Evolutionary conservation across 495 filamentous ascomycete species (phyloP), one percentile per base, ranked within the genome.

Genomic region (Choiromyces venosus): DNA sequence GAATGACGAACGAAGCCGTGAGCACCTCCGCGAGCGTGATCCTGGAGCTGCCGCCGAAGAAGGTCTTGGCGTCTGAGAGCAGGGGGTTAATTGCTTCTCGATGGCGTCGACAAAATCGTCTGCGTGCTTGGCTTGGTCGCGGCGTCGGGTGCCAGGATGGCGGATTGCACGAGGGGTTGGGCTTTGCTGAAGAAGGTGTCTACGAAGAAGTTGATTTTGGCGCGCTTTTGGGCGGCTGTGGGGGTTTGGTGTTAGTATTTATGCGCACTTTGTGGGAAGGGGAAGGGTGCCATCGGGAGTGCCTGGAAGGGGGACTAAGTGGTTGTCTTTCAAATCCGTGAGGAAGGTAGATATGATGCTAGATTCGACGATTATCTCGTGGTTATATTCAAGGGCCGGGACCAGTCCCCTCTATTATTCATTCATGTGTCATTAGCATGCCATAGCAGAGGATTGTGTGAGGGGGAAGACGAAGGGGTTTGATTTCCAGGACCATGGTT

Each of bases 401-500:
- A 97, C 92, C 19, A 93, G 87, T 37, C 93, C 93, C 65, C 92
- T 89, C 79, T 89, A 76, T 66, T 71, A 69, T 64, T 4, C 12
- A 35, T 36, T 35, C 38, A 61, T 70, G 37, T 8, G 38, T 10
- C 37, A 66, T 71, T 76, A 72, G 37, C 19, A 44, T 21, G 64
- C 0, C n/a, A 29, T 42, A 18, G 36, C 37, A 37, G 46, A 37
- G 61, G 37, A 46, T 2, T 29, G 37, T 37, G 56, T 18, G 39
- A 19, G 7, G 56, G 46, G 65, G 12, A 61, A 14, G 38, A 71
- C 83, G 33, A 84, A 89, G 88, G 0, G 92, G 93, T 83, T 96
- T 97, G 81, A 97, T 84, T 67, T 91, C 85, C 5, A 96, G 87
- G 82, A 96, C 86, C 92, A 93, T n/a, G 87, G 84, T 66, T 92